phyloP scores from a whole-genome alignment of 2,329 filamentous ascomycete genomes.

The Hypoxylon sp. region DNA sequence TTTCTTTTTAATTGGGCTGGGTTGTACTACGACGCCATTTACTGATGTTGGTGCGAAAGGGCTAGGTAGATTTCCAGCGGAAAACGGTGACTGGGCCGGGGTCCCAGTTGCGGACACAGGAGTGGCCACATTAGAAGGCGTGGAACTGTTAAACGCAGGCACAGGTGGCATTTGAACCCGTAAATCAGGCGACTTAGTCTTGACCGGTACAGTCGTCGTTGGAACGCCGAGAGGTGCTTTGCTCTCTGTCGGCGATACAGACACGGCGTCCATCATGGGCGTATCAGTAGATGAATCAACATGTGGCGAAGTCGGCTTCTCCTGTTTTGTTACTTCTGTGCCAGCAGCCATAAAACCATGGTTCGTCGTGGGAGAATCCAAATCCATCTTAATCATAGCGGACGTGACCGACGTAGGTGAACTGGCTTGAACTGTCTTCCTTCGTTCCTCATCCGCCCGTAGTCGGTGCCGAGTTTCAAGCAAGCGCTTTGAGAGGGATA shows the following conservation, averaged over 20 bases:
- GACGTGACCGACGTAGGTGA: constrained; percentile 52
- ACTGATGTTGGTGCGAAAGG: constrained; percentile 60
- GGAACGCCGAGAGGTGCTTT: constrained; percentile 21
- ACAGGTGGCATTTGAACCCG: constrained; percentile 70
- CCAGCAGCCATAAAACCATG: constrained; percentile 39
- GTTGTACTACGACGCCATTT: constrained; percentile 63
- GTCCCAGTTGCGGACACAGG: constrained; percentile 64
- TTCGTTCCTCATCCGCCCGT: constrained; percentile 59
- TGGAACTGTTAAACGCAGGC: constrained; percentile 63
- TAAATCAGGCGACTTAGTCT: constrained; percentile 52
- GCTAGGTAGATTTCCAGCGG: constrained; percentile 57
- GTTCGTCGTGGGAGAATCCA: constrained; percentile 57
- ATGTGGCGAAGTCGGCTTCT: constrained; percentile 26
- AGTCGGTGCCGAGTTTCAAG: constrained; percentile 64
- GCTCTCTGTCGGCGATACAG: constrained; percentile 49
- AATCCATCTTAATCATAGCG: constrained; percentile 58
- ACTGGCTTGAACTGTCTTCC: constrained; percentile 50
- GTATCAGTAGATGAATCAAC: constrained; percentile 46
- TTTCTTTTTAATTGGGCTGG: constrained; percentile 77
- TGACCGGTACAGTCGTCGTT: constrained; percentile 22
- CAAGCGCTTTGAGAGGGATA: constrained; percentile 68
- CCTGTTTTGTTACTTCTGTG: constrained; percentile 37
- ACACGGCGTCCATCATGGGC: constrained; percentile 56
- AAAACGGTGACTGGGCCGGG: constrained; percentile 66
- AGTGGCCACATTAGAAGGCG: constrained; percentile 58